Evolutionary conservation across 228 moss, liverwort and hornwort species (phyloP), one percentile per base, ranked within the genome.

Genomic region (Sphagnum magellanicum): DNA sequence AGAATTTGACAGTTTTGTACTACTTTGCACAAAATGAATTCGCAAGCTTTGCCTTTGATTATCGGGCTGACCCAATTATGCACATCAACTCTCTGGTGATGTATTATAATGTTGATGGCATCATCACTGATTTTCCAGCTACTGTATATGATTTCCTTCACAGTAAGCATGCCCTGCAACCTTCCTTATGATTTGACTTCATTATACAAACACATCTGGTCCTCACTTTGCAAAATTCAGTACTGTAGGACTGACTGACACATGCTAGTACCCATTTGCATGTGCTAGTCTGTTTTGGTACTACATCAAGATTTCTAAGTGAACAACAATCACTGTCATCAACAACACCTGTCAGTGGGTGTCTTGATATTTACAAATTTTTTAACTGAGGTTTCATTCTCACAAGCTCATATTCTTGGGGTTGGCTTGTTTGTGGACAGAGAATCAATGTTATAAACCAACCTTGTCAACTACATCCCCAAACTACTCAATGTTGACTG

Each of bases 1-100:
- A 88, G 63, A 92, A 92, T 72, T 74, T 98, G 84, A 85, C 90
- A 0, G 84, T 84, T 6, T 92, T 83, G 69, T 87, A 85, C 67
- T 62, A 61, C 32, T 73, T 68, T 5, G 77, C 90, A 60, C 72
- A 74, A 46, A 89, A 94, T 66, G 98, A 98, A 72, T 85, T 78
- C 71, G 50, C 9, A 15, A 67, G 69, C 5, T 72, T 74, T 5
- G 79, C 87, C 51, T 32, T 53, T 4, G 98, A 98, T 63, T 77
- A 83, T 46, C 72, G 82, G 79, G 69, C 72, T 5, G 98, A 98
- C 60, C 77, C 98, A 16, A 83, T 78, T 4, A 69, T 92, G 5
- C 81, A 94, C 73, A 83, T 98, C 5, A 53, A 66, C 69, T 72
- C 79, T 50, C 73, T 92, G 16, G 63, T 79, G 12, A 6, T 65